Evolutionary conservation across 2,329 filamentous ascomycete species (phyloP).

Genomic region (Apiospora phragmitis): DNA sequence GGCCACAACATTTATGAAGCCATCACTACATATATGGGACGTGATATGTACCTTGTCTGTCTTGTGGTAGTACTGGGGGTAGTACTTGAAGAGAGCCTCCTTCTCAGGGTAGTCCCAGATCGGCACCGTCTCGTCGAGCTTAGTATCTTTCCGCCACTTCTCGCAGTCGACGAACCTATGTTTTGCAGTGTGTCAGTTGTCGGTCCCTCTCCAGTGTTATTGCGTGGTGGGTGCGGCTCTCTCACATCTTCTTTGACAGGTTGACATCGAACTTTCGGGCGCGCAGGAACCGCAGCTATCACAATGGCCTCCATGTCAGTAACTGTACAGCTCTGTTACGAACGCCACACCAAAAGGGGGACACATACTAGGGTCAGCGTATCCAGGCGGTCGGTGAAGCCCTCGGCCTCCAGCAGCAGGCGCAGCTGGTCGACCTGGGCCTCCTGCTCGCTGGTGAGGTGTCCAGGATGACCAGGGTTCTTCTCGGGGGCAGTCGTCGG

Average conservation of each 20-base stretch:
- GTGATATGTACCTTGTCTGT: slow-evolving; percentile 67
- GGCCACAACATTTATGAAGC: background rate
- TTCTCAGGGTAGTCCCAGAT: slow-evolving; percentile 88
- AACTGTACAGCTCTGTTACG: background rate
- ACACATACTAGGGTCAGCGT: slow-evolving; percentile 80
- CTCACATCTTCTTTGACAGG: slow-evolving; percentile 83
- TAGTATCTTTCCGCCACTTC: slow-evolving; percentile 85
- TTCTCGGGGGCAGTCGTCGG: slow-evolving; percentile 73
- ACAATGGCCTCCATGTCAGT: slow-evolving; percentile 15
- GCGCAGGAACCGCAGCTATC: slow-evolving; percentile 81
- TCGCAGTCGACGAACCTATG: slow-evolving; percentile 86
- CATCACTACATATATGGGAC: background rate
- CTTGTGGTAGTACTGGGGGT: slow-evolving; percentile 99
- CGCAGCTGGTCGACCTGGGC: slow-evolving; percentile 86
- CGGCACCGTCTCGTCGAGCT: slow-evolving; percentile 77
- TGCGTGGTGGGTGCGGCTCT: background rate
- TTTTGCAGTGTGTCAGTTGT: background rate
- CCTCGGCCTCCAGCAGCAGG: slow-evolving; percentile 78
- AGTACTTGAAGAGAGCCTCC: slow-evolving; percentile 80
- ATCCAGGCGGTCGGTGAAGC: slow-evolving; percentile 82
- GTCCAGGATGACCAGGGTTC: slow-evolving; percentile 80
- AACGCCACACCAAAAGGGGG: background rate
- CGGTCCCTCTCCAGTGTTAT: background rate
- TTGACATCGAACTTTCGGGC: slow-evolving; percentile 94
- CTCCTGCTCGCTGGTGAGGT: slow-evolving; percentile 84